phyloP scores from a whole-genome alignment of 176 grass and related monocot genomes.

The Ensete ventricosum region DNA sequence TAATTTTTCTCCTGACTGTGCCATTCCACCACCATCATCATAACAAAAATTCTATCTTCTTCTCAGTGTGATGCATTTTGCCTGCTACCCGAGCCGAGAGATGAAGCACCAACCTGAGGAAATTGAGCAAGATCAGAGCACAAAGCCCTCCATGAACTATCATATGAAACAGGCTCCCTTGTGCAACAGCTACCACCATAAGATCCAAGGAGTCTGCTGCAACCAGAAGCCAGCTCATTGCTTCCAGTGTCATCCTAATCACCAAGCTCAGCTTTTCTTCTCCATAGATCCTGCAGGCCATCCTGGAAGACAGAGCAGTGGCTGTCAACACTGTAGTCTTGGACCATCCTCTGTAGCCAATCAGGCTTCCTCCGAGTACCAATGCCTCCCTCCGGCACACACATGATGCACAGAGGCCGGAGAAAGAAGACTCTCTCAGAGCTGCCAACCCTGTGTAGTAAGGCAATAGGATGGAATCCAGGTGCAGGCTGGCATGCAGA shows the following conservation, averaged over 20 bases:
- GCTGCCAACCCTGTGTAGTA: conserved; percentile 94
- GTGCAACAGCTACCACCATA: conserved; percentile 26
- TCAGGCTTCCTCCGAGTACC: conserved; percentile 48
- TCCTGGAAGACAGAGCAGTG: conserved; percentile 67
- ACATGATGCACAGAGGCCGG: conserved; percentile 73
- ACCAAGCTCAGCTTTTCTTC: conserved; percentile 58
- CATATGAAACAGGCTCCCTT: conserved; percentile 24
- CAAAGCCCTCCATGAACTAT: conserved; percentile 7
- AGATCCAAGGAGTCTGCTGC: conserved; percentile 57
- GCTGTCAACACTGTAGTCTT: conserved; percentile 65
- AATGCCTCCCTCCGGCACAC: conserved; percentile 72
- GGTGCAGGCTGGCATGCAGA: conserved; percentile 79
- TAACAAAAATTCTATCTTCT: neutral
- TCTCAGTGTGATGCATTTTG: neutral
- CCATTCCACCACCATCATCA: neutral
- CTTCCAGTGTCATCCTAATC: conserved; percentile 57
- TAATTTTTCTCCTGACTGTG: neutral
- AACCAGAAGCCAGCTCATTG: conserved; percentile 58
- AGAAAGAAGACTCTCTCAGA: conserved; percentile 63
- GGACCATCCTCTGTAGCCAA: conserved; percentile 65
- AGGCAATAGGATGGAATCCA: conserved; percentile 75
- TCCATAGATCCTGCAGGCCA: conserved; percentile 84
- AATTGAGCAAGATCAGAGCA: conserved; percentile 14
- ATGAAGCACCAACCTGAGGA: neutral
- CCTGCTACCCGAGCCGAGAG: neutral